Base-by-base conservation (phyloP, 768 basidiomycete species). In the Lactarius sp. region DNA sequence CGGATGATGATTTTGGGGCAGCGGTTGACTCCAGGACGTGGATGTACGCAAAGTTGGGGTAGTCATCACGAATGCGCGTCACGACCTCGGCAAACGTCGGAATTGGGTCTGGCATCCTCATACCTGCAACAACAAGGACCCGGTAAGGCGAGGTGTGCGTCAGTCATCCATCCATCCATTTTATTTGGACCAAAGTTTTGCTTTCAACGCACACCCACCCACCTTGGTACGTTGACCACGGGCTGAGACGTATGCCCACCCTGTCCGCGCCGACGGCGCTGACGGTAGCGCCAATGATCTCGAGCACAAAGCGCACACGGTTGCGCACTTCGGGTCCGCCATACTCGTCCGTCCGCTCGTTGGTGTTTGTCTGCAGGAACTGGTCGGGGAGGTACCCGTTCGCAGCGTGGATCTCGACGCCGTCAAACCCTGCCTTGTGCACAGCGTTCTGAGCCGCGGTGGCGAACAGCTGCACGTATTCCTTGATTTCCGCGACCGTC, bases 321-420 rank as follows among this genome's bases (percentile, higher is more conserved):
- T 81, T 80, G 69, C 79, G 78, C 44, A 79, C 65, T 34, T 37
- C 36, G 36, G 72, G 73, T 3, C 81, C 81, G 12, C 81, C 81
- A 66, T 79, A 83, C 62, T 73, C 71, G 73, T 80, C 79, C 37
- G 75, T 78, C 50, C 79, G 76, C 53, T 73, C 69, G 72, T 81
- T 80, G 2, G 27, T 37, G 70, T 52, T 12, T 46, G 71, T 66
- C 66, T 77, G 75, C 41, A 76, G 49, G 70, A 79, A 79, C 69
- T 79, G 75, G 67, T 79, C 73, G 20, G 71, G 46, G 27, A 74
- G 65, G 66, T 71, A 75, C 6, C 74, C 74, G 50, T 72, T 71
- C 22, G 73, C 74, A 4, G 60, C 66, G 51, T 75, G 72, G 8
- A 75, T 67, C 66, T 73, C 71, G n/a, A 73, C 70, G 10, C 70